phyloP scores from a whole-genome alignment of 2,329 filamentous ascomycete species.

The Penicillium sp. region DNA sequence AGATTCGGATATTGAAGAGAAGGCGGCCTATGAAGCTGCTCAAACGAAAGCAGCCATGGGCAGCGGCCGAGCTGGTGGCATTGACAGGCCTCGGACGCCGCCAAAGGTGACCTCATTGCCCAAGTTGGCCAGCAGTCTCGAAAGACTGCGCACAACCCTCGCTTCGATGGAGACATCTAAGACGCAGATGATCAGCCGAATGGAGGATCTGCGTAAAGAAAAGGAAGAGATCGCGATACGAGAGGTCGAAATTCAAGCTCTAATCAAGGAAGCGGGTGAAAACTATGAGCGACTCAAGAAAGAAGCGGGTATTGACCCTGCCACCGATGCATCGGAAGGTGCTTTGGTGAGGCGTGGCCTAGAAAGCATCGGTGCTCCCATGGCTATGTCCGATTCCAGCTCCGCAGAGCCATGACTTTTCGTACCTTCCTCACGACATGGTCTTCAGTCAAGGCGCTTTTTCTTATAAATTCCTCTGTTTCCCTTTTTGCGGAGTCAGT shows the following conservation, averaged over 20 bases:
- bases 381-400: conserved; percentile 31
- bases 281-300: conserved; percentile 64
- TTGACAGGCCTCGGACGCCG: conserved; percentile 59
- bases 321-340: conserved; percentile 29
- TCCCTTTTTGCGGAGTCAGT: conserved; percentile 11
- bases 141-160: conserved; percentile 64
- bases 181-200: conserved; percentile 61
- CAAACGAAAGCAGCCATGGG: conserved; percentile 86
- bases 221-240: conserved; percentile 68
- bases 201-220: conserved; percentile 70
- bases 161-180: conserved; percentile 66
- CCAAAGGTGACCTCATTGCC: conserved; percentile 79
- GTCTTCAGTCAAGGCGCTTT: not conserved
- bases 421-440: not conserved
- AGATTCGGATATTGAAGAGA: conserved; percentile 66
- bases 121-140: conserved; percentile 68
- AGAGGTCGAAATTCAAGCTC: conserved; percentile 76
- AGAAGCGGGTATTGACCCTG: conserved; percentile 43
- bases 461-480: not conserved
- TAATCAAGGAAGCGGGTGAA: conserved; percentile 79
- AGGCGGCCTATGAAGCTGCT: conserved; percentile 81
- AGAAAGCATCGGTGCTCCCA: conserved; percentile 43
- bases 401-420: conserved; percentile 33
- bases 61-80: conserved; percentile 42
- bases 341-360: conserved; percentile 41